These are phyloP conservation scores for Komagataella kurtzmanii DNA, from an alignment of 805 yeast species.

Conservation along the genomic window DNA sequence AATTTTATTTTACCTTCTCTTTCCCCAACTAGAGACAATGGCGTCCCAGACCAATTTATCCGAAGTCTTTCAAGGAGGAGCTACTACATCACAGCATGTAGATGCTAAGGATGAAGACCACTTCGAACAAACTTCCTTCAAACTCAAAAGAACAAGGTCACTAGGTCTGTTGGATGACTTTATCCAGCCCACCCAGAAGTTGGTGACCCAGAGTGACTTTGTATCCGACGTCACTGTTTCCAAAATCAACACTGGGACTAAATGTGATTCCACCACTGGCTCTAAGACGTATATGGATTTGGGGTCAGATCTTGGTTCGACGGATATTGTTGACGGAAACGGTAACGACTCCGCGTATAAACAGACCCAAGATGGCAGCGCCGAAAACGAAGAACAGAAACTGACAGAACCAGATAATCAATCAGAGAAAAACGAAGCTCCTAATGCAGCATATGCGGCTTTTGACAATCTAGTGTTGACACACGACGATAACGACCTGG, in stretches of 20 bases:
- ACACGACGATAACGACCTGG: conserved; percentile 79
- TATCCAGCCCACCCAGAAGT: conserved; percentile 10
- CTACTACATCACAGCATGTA: conserved; percentile 51
- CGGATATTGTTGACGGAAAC: not conserved
- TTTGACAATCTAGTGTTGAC: conserved; percentile 21
- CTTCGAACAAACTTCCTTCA: conserved; percentile 57
- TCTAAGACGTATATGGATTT: not conserved
- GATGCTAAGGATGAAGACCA: conserved; percentile 62
- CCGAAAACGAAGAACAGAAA: conserved; percentile 1
- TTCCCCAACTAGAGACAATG: conserved; percentile 1
- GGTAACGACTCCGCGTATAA: not conserved
- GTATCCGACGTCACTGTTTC: conserved; percentile 92
- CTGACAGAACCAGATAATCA: conserved; percentile 5
- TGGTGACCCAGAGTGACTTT: conserved; percentile 79
- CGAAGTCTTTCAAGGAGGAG: conserved; percentile 29
- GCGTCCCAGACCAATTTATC: conserved; percentile 1
- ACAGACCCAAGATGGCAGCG: conserved; percentile 6
- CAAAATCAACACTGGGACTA: conserved; percentile 31
- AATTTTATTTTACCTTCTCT: not conserved
- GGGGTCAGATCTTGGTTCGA: not conserved
- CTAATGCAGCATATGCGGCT: conserved; percentile 8
- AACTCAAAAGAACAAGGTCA: conserved; percentile 69
- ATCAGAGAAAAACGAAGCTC: conserved; percentile 5
- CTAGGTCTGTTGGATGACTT: conserved; percentile 69
- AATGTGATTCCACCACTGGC: not conserved